phyloP scores from a whole-genome alignment of 2,329 filamentous ascomycete species.

The Pyrenophora graminea region DNA sequence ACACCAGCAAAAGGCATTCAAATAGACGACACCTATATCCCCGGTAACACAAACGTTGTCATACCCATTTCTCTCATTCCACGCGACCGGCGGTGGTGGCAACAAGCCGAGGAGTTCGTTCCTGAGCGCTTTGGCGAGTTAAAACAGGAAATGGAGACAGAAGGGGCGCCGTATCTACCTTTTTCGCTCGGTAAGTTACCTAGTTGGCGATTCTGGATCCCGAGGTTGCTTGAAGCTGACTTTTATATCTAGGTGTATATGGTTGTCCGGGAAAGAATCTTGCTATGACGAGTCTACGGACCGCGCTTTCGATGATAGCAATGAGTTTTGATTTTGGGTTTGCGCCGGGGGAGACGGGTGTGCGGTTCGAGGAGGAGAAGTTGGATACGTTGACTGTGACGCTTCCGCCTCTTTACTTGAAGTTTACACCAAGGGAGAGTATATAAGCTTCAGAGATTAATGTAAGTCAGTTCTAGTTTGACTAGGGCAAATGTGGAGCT shows the following conservation, averaged over 20 bases:
- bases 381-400: conserved; percentile 29
- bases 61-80: conserved; percentile 16
- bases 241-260: conserved; percentile 23
- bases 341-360: conserved; percentile 23
- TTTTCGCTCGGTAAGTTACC: conserved; percentile 17
- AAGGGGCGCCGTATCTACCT: conserved; percentile 21
- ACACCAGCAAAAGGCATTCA: conserved; percentile 46
- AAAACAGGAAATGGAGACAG: conserved; percentile 21
- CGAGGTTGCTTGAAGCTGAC: neutral
- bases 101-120: conserved; percentile 17
- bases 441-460: no score
- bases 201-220: neutral
- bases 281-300: conserved; percentile 19
- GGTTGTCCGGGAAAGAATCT: conserved; percentile 25
- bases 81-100: conserved; percentile 19
- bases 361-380: conserved; percentile 24
- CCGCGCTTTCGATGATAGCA: conserved; percentile 16
- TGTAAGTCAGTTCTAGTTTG: no score
- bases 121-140: conserved; percentile 25
- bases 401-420: conserved; percentile 34
- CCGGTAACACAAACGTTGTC: conserved; percentile 17
- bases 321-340: conserved; percentile 22
- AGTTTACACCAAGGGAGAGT: conserved; percentile 21
- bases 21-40: conserved; percentile 18
- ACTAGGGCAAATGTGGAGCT: no score